Conservation (phyloP, 805 yeast species). For the Barnettozyma sucrosica region DNA sequence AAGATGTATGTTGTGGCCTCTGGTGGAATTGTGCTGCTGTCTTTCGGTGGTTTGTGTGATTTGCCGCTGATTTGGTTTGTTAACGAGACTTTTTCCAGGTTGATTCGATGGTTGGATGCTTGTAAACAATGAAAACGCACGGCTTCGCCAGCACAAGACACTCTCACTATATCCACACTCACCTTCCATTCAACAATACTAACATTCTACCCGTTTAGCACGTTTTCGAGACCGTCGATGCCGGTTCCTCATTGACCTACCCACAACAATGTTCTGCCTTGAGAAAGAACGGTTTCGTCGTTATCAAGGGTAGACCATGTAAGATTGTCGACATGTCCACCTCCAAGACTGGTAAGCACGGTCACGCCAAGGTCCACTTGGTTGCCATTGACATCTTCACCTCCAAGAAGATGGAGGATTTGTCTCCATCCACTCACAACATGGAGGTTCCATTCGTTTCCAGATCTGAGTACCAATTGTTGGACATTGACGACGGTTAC, state of each 20-base stretch:
- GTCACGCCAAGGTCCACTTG: constrained; percentile 99
- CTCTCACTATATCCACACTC: neutral
- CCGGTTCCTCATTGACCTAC: constrained; percentile 97
- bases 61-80: neutral
- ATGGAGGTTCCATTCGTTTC: constrained; percentile 98
- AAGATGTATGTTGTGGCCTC: constrained; percentile 21
- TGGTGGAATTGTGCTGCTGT: neutral
- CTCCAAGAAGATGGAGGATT: constrained; percentile 98
- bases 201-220: constrained; percentile 46
- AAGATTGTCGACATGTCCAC: constrained; percentile 99
- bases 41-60: neutral
- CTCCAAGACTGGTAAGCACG: constrained; percentile 99
- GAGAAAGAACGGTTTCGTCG: constrained; percentile 99
- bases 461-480: constrained; percentile 94
- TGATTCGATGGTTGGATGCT: too few relatives aligned
- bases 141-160: too few relatives aligned
- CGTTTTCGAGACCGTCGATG: constrained; percentile 95
- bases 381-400: constrained; percentile 99
- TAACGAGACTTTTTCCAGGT: neutral
- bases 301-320: constrained; percentile 98
- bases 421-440: constrained; percentile 99
- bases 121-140: neutral
- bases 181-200: neutral
- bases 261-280: constrained; percentile 99
- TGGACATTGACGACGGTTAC: constrained; percentile 98